phyloP scores from a whole-genome alignment of 1,139 yeast genomes.

The Nematodospora anomalae region DNA sequence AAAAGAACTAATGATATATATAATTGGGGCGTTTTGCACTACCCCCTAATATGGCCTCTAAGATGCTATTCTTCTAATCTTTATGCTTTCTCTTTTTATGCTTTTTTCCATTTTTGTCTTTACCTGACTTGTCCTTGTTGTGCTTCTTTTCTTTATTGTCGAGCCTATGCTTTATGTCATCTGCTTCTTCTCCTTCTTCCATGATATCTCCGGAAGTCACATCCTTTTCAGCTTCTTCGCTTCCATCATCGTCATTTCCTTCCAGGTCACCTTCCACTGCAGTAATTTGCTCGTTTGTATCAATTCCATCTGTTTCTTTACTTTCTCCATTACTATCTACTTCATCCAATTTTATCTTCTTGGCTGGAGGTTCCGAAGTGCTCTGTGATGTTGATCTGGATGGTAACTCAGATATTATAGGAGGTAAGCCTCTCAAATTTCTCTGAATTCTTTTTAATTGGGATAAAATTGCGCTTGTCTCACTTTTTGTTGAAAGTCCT shows the following conservation, averaged over 20 bases:
- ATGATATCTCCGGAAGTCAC: slow-evolving; percentile 18
- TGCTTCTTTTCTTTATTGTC: slow-evolving; percentile 12
- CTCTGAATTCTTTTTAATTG: slow-evolving; percentile 69
- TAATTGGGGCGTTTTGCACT: slow-evolving; percentile 13
- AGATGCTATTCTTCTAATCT: slow-evolving; percentile 1
- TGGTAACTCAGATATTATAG: slow-evolving; percentile 29
- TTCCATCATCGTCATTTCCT: slow-evolving; percentile 17
- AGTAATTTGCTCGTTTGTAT: slow-evolving; percentile 15
- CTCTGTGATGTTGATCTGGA: slow-evolving; percentile 25
- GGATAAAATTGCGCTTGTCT: slow-evolving; percentile 42
- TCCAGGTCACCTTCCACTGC: slow-evolving; percentile 19
- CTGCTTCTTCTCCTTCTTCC: slow-evolving; percentile 17
- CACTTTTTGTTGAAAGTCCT: slow-evolving; percentile 26
- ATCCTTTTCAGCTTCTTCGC: slow-evolving; percentile 20
- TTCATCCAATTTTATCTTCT: slow-evolving; percentile 33
- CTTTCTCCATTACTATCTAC: slow-evolving; percentile 18
- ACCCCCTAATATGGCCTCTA: slow-evolving; percentile 1
- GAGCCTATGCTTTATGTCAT: slow-evolving; percentile 19
- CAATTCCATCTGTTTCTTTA: slow-evolving; percentile 16
- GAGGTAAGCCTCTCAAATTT: slow-evolving; percentile 74
- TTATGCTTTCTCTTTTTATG: slow-evolving; percentile 19
- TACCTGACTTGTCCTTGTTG: slow-evolving; percentile 21
- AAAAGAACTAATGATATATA: slow-evolving; percentile 1
- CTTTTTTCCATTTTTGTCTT: slow-evolving; percentile 30
- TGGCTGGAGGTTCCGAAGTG: slow-evolving; percentile 20